Evolutionary conservation across 805 yeast species (phyloP).

Genomic region (Suhomyces kilbournensis): DNA sequence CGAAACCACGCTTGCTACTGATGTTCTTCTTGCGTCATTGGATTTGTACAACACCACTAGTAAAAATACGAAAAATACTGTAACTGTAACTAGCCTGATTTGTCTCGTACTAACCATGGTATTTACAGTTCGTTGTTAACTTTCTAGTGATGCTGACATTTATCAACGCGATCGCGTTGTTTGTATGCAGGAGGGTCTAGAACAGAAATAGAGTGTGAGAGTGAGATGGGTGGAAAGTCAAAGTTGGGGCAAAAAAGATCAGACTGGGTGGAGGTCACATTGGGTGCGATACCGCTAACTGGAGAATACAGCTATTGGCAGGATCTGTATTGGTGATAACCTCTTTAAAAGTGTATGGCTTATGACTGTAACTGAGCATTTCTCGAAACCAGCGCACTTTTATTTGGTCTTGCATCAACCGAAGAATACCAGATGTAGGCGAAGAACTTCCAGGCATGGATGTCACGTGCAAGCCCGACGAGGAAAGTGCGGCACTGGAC

Average conservation of each 20-base stretch:
- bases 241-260: too few relatives aligned
- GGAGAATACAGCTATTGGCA: too few relatives aligned
- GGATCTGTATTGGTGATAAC: background rate
- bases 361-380: too few relatives aligned
- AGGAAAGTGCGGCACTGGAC: background rate
- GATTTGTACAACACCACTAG: conserved; percentile 6
- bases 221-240: too few relatives aligned
- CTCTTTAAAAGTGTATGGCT: too few relatives aligned
- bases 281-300: too few relatives aligned
- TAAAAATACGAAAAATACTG: conserved; percentile 1
- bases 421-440: too few relatives aligned
- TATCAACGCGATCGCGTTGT: background rate
- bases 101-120: conserved; percentile 8
- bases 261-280: too few relatives aligned
- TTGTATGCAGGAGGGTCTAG: background rate
- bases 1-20: background rate
- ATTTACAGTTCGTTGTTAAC: background rate
- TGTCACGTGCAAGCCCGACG: background rate
- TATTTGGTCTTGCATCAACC: too few relatives aligned
- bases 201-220: background rate
- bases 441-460: background rate
- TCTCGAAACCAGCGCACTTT: too few relatives aligned
- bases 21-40: background rate
- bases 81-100: conserved; percentile 6
- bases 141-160: background rate